These are phyloP conservation scores for Coprinopsis sp. DNA, from an alignment of 768 basidiomycete genomes.

Conservation along the genomic window DNA sequence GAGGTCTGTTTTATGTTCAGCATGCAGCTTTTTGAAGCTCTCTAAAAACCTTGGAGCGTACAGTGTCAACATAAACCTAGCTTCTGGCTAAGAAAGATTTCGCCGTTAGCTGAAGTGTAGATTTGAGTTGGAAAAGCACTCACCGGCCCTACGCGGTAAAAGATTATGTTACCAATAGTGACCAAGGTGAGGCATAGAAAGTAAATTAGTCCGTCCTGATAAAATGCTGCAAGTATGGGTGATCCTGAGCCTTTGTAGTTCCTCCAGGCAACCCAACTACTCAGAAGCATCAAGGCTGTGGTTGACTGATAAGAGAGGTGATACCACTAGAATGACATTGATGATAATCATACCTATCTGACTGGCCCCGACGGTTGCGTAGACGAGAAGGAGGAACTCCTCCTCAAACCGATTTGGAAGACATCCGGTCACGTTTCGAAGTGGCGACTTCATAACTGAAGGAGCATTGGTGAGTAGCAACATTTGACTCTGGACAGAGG, in stretches of 20 bases:
- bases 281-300: background rate
- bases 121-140: no score
- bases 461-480: background rate
- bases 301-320: background rate
- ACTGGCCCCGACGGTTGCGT: background rate
- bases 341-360: background rate
- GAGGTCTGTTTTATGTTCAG: slow-evolving; percentile 3
- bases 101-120: no score
- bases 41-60: background rate
- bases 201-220: slow-evolving; percentile 2
- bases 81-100: no score
- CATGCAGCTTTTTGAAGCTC: background rate
- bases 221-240: background rate
- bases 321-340: background rate
- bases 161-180: no score
- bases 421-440: background rate
- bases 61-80: no score
- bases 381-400: background rate
- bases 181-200: slow-evolving; percentile 1
- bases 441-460: background rate
- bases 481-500: background rate
- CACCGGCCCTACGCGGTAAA: no score
- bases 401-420: background rate
- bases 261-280: background rate
- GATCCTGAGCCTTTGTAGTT: background rate